Conservation (phyloP, 257 asterid genomes). For the Petunia axillaris region DNA sequence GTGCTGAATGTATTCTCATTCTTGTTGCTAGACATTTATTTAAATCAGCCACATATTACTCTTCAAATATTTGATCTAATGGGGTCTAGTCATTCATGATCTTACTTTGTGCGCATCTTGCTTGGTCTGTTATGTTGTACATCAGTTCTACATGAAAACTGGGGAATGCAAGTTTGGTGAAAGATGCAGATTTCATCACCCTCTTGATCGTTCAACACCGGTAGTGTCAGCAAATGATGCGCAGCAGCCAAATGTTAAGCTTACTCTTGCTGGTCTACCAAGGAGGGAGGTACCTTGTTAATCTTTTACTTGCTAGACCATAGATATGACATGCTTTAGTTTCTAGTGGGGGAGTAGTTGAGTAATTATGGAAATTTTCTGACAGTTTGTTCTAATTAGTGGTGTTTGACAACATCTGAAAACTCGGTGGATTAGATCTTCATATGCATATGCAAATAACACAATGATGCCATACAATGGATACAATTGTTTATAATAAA, state of each 20-base stretch:
- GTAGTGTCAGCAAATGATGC: conserved; percentile 43
- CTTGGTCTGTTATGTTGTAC: conserved; percentile 27
- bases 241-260: conserved; percentile 63
- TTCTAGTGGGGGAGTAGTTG: conserved; percentile 14
- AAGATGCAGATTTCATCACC: conserved; percentile 91
- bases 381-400: background rate
- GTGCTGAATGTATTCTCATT: conserved; percentile 20
- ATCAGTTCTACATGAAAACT: conserved; percentile 89
- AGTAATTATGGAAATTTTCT: background rate
- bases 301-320: conserved; percentile 18
- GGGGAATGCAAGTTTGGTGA: conserved; percentile 87
- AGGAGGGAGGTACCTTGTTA: conserved; percentile 79
- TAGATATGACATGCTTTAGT: conserved; percentile 8
- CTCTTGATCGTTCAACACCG: conserved; percentile 68
- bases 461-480: background rate
- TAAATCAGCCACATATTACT: conserved; percentile 7
- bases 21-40: background rate
- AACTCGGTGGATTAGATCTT: background rate
- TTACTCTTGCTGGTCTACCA: conserved; percentile 91
- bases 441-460: background rate
- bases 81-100: background rate
- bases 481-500: conserved; percentile 3
- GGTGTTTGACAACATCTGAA: background rate
- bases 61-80: background rate
- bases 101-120: conserved; percentile 3